Percentiles rank a stretch among this genome's conserved stretches.
These are phyloP conservation scores for Fraxinus cuspidata DNA, from an alignment of 257 asterid species.

Conservation along the genomic window DNA sequence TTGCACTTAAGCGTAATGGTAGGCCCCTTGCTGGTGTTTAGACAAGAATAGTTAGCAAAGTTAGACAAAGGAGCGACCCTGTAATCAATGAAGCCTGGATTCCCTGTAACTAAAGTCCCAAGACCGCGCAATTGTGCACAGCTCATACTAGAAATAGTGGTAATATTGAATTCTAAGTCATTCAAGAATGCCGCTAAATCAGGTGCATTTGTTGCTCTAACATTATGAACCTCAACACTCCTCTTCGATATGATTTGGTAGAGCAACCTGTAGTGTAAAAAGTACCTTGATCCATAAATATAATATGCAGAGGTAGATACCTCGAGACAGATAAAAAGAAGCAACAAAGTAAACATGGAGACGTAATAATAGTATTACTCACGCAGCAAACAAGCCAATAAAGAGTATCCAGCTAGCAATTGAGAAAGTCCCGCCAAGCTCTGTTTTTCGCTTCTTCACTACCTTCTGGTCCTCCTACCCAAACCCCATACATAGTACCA, in stretches of 20 bases:
- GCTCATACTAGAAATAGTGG: slow-evolving; percentile 85
- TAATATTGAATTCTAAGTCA: slow-evolving; percentile 79
- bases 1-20: slow-evolving; percentile 65
- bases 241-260: slow-evolving; percentile 84
- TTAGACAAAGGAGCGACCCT: slow-evolving; percentile 67
- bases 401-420: slow-evolving; percentile 91
- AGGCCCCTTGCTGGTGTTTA: slow-evolving; percentile 83
- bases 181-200: slow-evolving; percentile 72
- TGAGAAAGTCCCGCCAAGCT: slow-evolving; percentile 92
- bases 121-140: slow-evolving; percentile 89
- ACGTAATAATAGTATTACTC: slow-evolving; percentile 38
- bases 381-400: slow-evolving; percentile 88
- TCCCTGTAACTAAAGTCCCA: slow-evolving; percentile 67
- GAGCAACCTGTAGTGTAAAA: slow-evolving; percentile 61
- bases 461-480: slow-evolving; percentile 65
- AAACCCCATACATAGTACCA: slow-evolving; percentile 8
- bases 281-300: neutral
- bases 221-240: slow-evolving; percentile 82
- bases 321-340: neutral
- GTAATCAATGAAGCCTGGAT: slow-evolving; percentile 58
- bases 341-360: neutral
- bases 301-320: neutral
- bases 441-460: slow-evolving; percentile 84
- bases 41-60: slow-evolving; percentile 78
- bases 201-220: slow-evolving; percentile 82